phyloP scores from a whole-genome alignment of 306 rosid species.

The Trifolium fragiferum region DNA sequence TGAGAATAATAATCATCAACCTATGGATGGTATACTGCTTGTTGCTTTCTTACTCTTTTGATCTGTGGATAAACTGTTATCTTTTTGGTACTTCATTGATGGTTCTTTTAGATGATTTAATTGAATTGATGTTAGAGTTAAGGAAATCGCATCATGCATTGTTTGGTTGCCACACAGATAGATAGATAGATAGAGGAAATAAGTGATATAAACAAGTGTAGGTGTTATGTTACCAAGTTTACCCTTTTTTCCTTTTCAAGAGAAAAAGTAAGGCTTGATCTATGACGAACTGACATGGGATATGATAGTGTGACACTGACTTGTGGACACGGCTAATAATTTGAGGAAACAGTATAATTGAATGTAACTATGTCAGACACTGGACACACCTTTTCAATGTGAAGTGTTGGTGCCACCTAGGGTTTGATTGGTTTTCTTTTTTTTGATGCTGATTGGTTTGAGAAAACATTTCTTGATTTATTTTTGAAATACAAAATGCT shows the following conservation, averaged over 20 bases:
- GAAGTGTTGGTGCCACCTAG: not conserved
- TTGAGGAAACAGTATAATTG: not conserved
- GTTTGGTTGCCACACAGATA: slow-evolving; percentile 30
- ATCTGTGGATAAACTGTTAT: slow-evolving; percentile 41
- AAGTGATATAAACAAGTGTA: slow-evolving; percentile 11
- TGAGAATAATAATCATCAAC: slow-evolving; percentile 80
- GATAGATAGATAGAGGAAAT: not conserved
- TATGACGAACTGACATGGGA: no score
- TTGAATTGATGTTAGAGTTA: slow-evolving; percentile 26
- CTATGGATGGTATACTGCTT: slow-evolving; percentile 72
- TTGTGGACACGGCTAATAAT: not conserved
- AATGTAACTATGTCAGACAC: not conserved
- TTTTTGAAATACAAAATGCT: not conserved
- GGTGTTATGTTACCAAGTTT: slow-evolving; percentile 15
- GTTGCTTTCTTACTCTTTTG: slow-evolving; percentile 36
- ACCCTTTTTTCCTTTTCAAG: slow-evolving; percentile 28
- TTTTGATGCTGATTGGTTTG: slow-evolving; percentile 10
- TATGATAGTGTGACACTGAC: not conserved
- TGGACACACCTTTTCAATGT: not conserved
- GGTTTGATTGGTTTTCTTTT: slow-evolving; percentile 11
- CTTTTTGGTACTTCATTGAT: slow-evolving; percentile 13
- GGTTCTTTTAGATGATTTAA: slow-evolving; percentile 35
- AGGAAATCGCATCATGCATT: slow-evolving; percentile 33
- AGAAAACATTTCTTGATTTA: not conserved
- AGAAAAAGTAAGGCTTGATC: not conserved